Conservation (phyloP, 2,329 filamentous ascomycete species). For the Pseudonectria buxi region DNA sequence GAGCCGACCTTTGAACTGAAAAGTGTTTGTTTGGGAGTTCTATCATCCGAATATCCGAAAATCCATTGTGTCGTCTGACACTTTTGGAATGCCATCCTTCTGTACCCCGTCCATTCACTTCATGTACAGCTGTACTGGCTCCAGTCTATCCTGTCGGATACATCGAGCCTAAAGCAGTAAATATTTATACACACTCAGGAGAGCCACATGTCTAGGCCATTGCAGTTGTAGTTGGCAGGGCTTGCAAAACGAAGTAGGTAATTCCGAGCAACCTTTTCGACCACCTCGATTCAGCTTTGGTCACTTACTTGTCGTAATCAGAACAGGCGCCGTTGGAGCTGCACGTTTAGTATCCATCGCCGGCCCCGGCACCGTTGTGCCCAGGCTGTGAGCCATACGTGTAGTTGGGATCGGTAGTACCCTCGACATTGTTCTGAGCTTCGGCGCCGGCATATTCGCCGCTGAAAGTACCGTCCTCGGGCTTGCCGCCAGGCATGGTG, state of each 20-base stretch:
- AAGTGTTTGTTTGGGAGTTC: slow-evolving; percentile 11
- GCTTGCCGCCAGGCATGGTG: slow-evolving; percentile 26
- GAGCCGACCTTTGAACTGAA: slow-evolving; percentile 11
- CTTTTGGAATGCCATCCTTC: slow-evolving; percentile 3
- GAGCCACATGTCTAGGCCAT: too few relatives aligned
- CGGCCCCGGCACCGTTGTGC: slow-evolving; percentile 51
- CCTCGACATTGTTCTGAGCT: slow-evolving; percentile 32
- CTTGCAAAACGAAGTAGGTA: too few relatives aligned
- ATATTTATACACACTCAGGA: slow-evolving; percentile 2
- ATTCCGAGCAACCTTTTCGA: background rate
- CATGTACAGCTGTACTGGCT: background rate
- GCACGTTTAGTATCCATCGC: slow-evolving; percentile 42
- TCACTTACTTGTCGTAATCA: background rate
- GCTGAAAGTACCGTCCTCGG: slow-evolving; percentile 21
- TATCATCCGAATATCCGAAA: slow-evolving; percentile 13
- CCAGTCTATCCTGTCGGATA: slow-evolving; percentile 4
- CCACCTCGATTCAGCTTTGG: background rate
- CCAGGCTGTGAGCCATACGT: slow-evolving; percentile 48
- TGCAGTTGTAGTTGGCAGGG: background rate
- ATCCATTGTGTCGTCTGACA: slow-evolving; percentile 1
- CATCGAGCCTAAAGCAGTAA: background rate
- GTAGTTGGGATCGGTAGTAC: slow-evolving; percentile 37
- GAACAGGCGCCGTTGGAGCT: background rate
- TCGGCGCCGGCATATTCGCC: slow-evolving; percentile 40
- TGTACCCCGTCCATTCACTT: slow-evolving; percentile 1